Base-by-base conservation (phyloP, 2,329 filamentous ascomycete species). In the Xenoacremonium recifei region DNA sequence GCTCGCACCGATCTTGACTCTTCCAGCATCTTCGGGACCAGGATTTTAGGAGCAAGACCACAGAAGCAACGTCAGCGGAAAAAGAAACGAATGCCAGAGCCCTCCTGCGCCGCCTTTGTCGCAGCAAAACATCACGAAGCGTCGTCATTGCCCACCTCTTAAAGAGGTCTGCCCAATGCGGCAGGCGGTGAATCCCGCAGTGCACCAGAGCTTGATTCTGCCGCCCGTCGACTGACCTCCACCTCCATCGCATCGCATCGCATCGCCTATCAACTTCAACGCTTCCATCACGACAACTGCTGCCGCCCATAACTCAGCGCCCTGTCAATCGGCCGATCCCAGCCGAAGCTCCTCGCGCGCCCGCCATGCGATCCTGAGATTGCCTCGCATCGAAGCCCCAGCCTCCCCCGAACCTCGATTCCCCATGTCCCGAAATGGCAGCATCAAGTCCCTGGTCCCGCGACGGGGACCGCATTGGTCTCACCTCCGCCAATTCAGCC, bases 401-500 rank as follows among this genome's bases (percentile, higher is more conserved):
- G n/a, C n/a, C n/a, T n/a, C n/a, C n/a, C n/a, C n/a, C n/a, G n/a
- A 50, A 44, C 34, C 35, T 12, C 49, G 44, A 54, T 42, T 45
- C 12, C 11, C 46, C 51, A 58, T 58, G 55, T 58, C 55, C 39
- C 54, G 55, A 53, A 57, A 58, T 58, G 55, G 52, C 41, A 45
- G 41, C 47, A 45, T 46, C 44, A 57, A 39, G 47, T 52, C 58
- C 40, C 40, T 37, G 55, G 50, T 49, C 52, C 61, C 71, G 46
- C 73, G 72, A 49, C 75, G 66, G 59, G 64, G 66, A 30, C 64
- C 70, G 42, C 73, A 70, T 48, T 77, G 74, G 74, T 68, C 72
- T 37, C 77, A 78, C 53, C 66, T 79, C 37, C 73, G 76, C 32
- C 76, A 80, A 48, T 64, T 73, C 56, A 77, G 73, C 61, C 69